These are phyloP conservation scores for Pouteria glomerata DNA, from an alignment of 148 eudicot species.

Conservation along the genomic window DNA sequence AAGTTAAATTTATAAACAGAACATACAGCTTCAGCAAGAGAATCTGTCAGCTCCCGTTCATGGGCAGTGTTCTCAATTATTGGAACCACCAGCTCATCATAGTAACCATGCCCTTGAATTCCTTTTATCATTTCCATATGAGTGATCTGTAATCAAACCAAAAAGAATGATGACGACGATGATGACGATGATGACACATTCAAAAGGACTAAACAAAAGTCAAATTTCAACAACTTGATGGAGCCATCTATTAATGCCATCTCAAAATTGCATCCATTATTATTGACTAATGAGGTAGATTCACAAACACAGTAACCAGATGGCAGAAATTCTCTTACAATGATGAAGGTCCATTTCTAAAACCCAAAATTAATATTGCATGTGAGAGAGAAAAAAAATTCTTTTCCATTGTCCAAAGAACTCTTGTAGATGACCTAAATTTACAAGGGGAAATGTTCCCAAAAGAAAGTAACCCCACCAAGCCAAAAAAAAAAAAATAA, in stretches of 20 bases:
- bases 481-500: no score
- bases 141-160: constrained; percentile 56
- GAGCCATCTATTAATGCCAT: not conserved
- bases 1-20: no score
- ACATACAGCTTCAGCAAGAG: constrained; percentile 92
- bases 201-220: not conserved
- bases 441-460: not conserved
- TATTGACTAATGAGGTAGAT: not conserved
- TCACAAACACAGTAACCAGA: no score
- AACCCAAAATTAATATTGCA: not conserved
- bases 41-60: constrained; percentile 88
- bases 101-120: constrained; percentile 96
- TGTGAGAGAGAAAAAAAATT: not conserved
- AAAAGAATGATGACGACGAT: not conserved
- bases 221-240: not conserved
- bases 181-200: not conserved
- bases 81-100: constrained; percentile 95
- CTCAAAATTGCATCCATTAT: not conserved
- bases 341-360: not conserved
- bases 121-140: constrained; percentile 99
- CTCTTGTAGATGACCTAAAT: not conserved
- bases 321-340: constrained; percentile 1
- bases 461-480: no score
- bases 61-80: constrained; percentile 94
- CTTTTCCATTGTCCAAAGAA: not conserved